phyloP scores from a whole-genome alignment of 2,329 filamentous ascomycete species.

The Apiospora aurea region DNA sequence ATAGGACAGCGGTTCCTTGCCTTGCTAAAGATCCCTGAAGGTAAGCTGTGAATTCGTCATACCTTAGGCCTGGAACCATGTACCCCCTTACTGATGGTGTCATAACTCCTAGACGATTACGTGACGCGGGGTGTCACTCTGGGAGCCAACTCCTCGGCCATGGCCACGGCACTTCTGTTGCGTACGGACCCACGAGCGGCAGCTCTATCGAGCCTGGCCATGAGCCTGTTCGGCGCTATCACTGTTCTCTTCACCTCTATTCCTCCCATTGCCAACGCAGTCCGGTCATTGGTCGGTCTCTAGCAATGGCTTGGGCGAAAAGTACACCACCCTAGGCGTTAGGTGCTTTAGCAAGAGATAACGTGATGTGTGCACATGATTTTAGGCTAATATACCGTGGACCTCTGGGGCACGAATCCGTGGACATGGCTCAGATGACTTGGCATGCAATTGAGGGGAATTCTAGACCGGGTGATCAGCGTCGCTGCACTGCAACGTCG shows the following conservation, averaged over 20 bases:
- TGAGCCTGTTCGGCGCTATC: conserved; percentile 67
- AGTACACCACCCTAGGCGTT: neutral
- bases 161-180: conserved; percentile 64
- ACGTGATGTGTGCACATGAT: neutral
- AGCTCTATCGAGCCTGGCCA: conserved; percentile 64
- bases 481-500: conserved; percentile 13
- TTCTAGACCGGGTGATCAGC: conserved; percentile 20
- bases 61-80: neutral
- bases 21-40: conserved; percentile 60
- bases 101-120: conserved; percentile 58
- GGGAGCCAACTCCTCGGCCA: conserved; percentile 66
- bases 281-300: conserved; percentile 56
- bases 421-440: neutral
- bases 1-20: conserved; percentile 58
- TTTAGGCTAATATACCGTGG: conserved; percentile 8
- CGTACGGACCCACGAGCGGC: conserved; percentile 64
- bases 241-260: conserved; percentile 66
- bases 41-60: conserved; percentile 38
- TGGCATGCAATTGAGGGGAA: conserved; percentile 12
- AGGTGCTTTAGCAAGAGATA: neutral
- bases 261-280: conserved; percentile 56
- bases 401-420: neutral
- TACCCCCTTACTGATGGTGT: conserved; percentile 1
- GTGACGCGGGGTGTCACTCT: conserved; percentile 68
- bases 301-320: conserved; percentile 28